These are phyloP conservation scores for Pleurotus eryngii DNA, from an alignment of 768 basidiomycete species.

Conservation along the genomic window DNA sequence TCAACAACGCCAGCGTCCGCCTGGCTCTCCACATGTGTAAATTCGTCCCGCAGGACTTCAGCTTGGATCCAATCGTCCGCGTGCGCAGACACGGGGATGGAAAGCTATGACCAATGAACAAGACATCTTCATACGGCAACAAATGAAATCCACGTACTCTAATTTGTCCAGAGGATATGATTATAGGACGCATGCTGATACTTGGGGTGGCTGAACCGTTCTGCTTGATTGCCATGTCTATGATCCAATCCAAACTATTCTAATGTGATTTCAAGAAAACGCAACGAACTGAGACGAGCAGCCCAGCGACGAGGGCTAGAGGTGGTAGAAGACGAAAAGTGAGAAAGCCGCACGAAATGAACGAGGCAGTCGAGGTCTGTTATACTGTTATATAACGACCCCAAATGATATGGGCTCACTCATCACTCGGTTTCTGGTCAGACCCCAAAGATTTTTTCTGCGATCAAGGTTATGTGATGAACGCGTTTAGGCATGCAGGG, in stretches of 20 bases:
- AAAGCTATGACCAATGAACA: conserved; percentile 50
- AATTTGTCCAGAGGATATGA: conserved; percentile 44
- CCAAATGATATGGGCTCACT: neutral
- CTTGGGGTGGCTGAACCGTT: conserved; percentile 33
- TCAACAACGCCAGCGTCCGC: conserved; percentile 55
- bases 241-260: neutral
- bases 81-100: conserved; percentile 82
- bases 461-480: conserved; percentile 6
- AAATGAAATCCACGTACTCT: conserved; percentile 38
- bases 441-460: conserved; percentile 9
- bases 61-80: conserved; percentile 88
- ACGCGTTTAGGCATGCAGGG: neutral
- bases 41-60: conserved; percentile 89
- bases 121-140: neutral
- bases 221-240: conserved; percentile 6
- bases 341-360: conserved; percentile 6
- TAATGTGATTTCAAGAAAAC: neutral
- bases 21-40: conserved; percentile 61
- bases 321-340: neutral
- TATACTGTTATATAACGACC: conserved; percentile 9
- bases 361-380: conserved; percentile 5
- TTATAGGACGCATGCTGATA: conserved; percentile 48
- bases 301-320: neutral
- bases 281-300: neutral
- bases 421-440: neutral